Conservation (phyloP, 768 basidiomycete species). For the Panaeolus papilionaceus region DNA sequence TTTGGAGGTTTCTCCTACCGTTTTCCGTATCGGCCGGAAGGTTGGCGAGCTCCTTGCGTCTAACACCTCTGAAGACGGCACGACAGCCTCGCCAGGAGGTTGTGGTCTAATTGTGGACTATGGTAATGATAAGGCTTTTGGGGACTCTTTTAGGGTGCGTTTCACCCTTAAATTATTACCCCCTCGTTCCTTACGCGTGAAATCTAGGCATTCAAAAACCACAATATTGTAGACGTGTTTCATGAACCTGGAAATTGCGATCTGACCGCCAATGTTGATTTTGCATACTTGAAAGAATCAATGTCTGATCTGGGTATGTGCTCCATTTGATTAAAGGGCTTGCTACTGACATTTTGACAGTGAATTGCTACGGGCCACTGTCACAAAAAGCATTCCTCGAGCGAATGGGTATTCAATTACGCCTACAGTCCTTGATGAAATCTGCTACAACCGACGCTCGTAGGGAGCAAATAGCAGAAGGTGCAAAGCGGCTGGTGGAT, state of each 20-base stretch:
- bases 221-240: slow-evolving; percentile 86
- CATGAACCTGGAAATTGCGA: slow-evolving; percentile 87
- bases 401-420: slow-evolving; percentile 75
- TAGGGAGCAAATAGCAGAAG: slow-evolving; percentile 57
- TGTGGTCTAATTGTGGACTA: slow-evolving; percentile 91
- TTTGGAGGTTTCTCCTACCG: slow-evolving; percentile 81
- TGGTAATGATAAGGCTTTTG: slow-evolving; percentile 73
- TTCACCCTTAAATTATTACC: not conserved
- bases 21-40: slow-evolving; percentile 70
- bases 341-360: slow-evolving; percentile 29
- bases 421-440: slow-evolving; percentile 67
- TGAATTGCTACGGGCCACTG: slow-evolving; percentile 67
- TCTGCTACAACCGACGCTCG: slow-evolving; percentile 56
- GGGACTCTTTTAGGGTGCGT: slow-evolving; percentile 82
- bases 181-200: slow-evolving; percentile 13
- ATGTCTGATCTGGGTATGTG: slow-evolving; percentile 65
- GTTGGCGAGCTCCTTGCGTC: slow-evolving; percentile 67
- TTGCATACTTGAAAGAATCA: slow-evolving; percentile 85
- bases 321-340: not conserved
- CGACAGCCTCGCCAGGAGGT: slow-evolving; percentile 40
- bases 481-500: slow-evolving; percentile 79
- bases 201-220: slow-evolving; percentile 85
- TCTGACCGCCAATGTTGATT: slow-evolving; percentile 97
- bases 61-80: slow-evolving; percentile 21
- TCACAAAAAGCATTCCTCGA: slow-evolving; percentile 79